Percentiles rank a stretch among this genome's conserved stretches.
Conservation (phyloP, 2,329 filamentous ascomycete genomes). For the Phialophora verrucosa region DNA sequence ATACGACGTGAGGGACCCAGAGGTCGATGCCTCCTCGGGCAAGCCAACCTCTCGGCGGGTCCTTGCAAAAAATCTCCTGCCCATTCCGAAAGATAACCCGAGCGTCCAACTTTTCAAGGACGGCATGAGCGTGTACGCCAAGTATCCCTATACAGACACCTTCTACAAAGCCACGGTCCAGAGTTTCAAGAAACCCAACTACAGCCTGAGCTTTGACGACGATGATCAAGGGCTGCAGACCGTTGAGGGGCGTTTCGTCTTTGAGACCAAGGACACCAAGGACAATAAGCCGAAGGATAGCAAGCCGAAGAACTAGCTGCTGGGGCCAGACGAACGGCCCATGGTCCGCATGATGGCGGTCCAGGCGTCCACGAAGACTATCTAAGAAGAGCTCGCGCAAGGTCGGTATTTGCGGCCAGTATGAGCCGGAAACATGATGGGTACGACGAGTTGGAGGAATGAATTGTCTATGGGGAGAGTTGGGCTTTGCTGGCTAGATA, state of each 20-base stretch:
- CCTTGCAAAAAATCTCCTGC: slow-evolving; percentile 75
- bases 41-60: slow-evolving; percentile 59
- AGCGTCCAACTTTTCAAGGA: slow-evolving; percentile 65
- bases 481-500: slow-evolving; percentile 47
- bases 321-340: not conserved
- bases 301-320: not conserved
- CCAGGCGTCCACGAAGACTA: not conserved
- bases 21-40: slow-evolving; percentile 35
- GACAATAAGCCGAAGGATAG: slow-evolving; percentile 11
- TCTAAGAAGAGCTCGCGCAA: not conserved
- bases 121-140: slow-evolving; percentile 74
- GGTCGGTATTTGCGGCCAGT: not conserved
- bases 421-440: not conserved
- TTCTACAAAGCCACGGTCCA: slow-evolving; percentile 84
- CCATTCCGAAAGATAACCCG: slow-evolving; percentile 68
- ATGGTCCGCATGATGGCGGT: not conserved
- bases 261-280: slow-evolving; percentile 64
- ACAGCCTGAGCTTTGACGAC: slow-evolving; percentile 74
- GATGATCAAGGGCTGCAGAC: slow-evolving; percentile 72
- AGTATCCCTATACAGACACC: slow-evolving; percentile 83
- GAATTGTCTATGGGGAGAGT: slow-evolving; percentile 1
- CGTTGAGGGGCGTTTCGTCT: slow-evolving; percentile 75
- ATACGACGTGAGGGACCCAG: slow-evolving; percentile 37
- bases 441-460: not conserved
- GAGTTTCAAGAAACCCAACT: slow-evolving; percentile 60